A percentile compares a stretch with the other conserved stretches of the same genome.
These are phyloP conservation scores for Coemansia sp. DNA, from an alignment of 192 early-diverging fungal genomes.

Conservation along the genomic window DNA sequence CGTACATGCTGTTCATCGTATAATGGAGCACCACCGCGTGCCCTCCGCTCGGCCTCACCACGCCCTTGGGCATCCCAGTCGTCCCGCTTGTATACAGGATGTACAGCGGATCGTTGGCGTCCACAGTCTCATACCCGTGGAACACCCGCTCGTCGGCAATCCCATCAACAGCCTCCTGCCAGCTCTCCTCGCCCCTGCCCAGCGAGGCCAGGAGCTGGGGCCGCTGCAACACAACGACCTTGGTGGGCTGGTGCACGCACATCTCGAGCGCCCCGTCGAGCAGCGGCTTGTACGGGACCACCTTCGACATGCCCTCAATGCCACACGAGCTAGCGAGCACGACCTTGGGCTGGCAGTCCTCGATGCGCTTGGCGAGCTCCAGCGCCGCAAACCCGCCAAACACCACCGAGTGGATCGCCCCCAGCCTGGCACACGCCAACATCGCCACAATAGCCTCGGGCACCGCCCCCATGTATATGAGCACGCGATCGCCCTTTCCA, in stretches of 20 bases:
- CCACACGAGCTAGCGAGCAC: constrained; percentile 77
- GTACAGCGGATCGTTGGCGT: constrained; percentile 73
- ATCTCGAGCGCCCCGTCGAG: constrained; percentile 68
- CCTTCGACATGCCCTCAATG: constrained; percentile 66
- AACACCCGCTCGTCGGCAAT: constrained; percentile 14
- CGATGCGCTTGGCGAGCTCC: constrained; percentile 80
- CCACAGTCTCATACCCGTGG: constrained; percentile 56
- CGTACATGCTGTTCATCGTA: constrained; percentile 71
- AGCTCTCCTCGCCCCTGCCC: constrained; percentile 53
- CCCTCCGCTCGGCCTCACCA: constrained; percentile 57
- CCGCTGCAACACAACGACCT: constrained; percentile 70
- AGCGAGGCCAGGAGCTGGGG: constrained; percentile 55
- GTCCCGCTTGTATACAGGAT: constrained; percentile 79
- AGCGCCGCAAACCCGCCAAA: constrained; percentile 78
- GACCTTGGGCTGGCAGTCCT: constrained; percentile 74
- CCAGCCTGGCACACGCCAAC: constrained; percentile 82
- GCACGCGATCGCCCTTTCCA: constrained; percentile 67
- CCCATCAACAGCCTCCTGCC: constrained; percentile 27
- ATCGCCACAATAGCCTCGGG: constrained; percentile 79
- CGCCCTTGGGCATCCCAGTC: constrained; percentile 79
- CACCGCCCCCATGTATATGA: constrained; percentile 86
- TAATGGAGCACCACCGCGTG: constrained; percentile 72
- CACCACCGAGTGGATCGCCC: constrained; percentile 79
- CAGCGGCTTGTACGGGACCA: constrained; percentile 77
- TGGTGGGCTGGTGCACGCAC: constrained; percentile 33